These are phyloP conservation scores for Dorcoceras hygrometricum DNA, from an alignment of 257 asterid genomes.

Conservation along the genomic window DNA sequence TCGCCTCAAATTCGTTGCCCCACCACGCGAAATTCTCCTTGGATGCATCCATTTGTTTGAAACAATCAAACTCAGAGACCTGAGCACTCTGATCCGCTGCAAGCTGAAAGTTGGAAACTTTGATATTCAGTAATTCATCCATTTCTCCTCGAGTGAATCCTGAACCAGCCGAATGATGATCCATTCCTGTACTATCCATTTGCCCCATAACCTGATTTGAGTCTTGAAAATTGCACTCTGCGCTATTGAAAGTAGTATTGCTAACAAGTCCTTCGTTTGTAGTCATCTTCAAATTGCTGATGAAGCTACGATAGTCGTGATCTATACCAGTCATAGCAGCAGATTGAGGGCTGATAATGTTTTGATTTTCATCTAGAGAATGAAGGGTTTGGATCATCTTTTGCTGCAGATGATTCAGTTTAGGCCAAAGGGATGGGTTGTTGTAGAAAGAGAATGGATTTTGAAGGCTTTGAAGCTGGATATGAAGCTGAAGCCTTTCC, in stretches of 20 bases:
- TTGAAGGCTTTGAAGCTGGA: slow-evolving; percentile 66
- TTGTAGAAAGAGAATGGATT: slow-evolving; percentile 55
- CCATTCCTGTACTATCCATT: slow-evolving; percentile 20
- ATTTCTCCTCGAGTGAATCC: slow-evolving; percentile 52
- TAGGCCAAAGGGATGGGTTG: slow-evolving; percentile 61
- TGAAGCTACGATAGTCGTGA: slow-evolving; percentile 28
- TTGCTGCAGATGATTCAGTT: slow-evolving; percentile 45
- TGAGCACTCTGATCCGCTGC: slow-evolving; percentile 22
- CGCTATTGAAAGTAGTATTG: not conserved
- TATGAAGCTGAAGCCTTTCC: slow-evolving; percentile 88
- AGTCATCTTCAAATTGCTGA: slow-evolving; percentile 23
- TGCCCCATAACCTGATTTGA: slow-evolving; percentile 15
- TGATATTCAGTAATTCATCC: slow-evolving; percentile 42
- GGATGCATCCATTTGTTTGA: slow-evolving; percentile 40
- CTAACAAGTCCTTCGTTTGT: slow-evolving; percentile 17
- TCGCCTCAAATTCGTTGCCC: slow-evolving; percentile 60
- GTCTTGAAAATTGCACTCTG: slow-evolving; percentile 10
- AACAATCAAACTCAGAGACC: slow-evolving; percentile 43
- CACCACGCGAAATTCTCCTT: slow-evolving; percentile 55
- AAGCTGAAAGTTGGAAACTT: slow-evolving; percentile 26
- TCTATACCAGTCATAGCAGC: slow-evolving; percentile 22
- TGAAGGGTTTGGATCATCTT: slow-evolving; percentile 55
- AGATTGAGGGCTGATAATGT: slow-evolving; percentile 12
- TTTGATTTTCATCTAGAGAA: slow-evolving; percentile 26
- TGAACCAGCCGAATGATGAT: slow-evolving; percentile 23